Conservation (phyloP, 352 stramenopile genomes). For the Lagenidium sp. region DNA sequence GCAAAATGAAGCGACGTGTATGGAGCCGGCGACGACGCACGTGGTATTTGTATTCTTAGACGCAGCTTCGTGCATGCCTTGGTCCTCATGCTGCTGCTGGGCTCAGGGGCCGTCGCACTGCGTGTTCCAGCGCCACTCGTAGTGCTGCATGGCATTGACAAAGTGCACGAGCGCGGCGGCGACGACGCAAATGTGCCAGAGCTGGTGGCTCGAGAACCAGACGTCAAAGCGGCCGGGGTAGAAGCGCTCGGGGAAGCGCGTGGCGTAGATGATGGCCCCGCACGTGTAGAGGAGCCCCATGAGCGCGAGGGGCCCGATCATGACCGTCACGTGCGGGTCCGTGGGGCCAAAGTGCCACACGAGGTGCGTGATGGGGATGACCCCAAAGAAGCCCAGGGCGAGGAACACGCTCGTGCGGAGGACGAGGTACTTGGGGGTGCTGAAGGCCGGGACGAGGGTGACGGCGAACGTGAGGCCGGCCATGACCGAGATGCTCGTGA, state of each 20-base stretch:
- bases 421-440: constrained; percentile 59
- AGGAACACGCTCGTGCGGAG: constrained; percentile 75
- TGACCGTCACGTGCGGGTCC: constrained; percentile 76
- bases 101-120: no score
- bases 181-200: constrained; percentile 86
- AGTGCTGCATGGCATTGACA: constrained; percentile 73
- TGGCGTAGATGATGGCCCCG: constrained; percentile 78
- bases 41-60: no score
- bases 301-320: constrained; percentile 69
- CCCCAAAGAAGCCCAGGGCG: constrained; percentile 67
- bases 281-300: constrained; percentile 75
- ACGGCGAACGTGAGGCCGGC: constrained; percentile 59
- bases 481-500: constrained; percentile 58
- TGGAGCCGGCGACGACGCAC: no score
- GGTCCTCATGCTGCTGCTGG: no score
- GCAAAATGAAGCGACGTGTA: no score
- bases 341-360: constrained; percentile 71
- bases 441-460: constrained; percentile 61
- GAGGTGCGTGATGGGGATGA: constrained; percentile 68
- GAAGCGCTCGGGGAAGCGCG: constrained; percentile 78
- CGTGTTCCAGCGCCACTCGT: constrained; percentile 82
- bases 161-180: constrained; percentile 82
- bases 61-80: no score
- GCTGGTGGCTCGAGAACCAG: constrained; percentile 81
- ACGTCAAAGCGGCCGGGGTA: constrained; percentile 81